Evolutionary conservation across 2,329 filamentous ascomycete species (phyloP).

Genomic region (Huntiella decipiens): DNA sequence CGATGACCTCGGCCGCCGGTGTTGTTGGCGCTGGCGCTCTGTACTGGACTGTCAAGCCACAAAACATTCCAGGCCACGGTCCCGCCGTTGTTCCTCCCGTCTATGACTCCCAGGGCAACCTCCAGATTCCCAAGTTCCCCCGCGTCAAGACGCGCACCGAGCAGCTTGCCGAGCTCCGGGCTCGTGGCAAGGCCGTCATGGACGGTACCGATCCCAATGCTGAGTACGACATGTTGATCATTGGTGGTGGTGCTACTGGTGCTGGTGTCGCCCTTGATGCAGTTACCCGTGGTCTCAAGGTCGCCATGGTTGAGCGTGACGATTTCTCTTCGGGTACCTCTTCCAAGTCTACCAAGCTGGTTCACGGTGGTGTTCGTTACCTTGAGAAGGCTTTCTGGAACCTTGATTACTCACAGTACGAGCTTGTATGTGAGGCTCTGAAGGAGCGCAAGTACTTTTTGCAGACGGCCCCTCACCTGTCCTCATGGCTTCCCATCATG

Average conservation of each 20-base stretch:
- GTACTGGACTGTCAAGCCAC: conserved; percentile 42
- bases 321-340: conserved; percentile 58
- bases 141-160: conserved; percentile 40
- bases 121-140: conserved; percentile 49
- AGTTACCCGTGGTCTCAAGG: conserved; percentile 49
- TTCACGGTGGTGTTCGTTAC: conserved; percentile 59
- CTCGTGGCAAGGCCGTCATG: conserved; percentile 17
- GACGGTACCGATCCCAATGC: conserved; percentile 15
- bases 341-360: conserved; percentile 58
- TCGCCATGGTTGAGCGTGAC: conserved; percentile 52
- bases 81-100: conserved; percentile 51
- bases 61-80: conserved; percentile 52
- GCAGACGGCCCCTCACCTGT: conserved; percentile 55
- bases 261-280: conserved; percentile 55
- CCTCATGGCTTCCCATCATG: conserved; percentile 59
- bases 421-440: conserved; percentile 51
- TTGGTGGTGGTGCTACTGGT: conserved; percentile 54
- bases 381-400: conserved; percentile 61
- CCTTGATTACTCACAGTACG: conserved; percentile 54
- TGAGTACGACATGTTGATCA: conserved; percentile 50
- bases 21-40: conserved; percentile 26
- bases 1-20: conserved; percentile 24
- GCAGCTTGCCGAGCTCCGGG: conserved; percentile 42
- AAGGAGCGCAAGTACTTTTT: conserved; percentile 59
- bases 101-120: conserved; percentile 47